Base-by-base conservation (phyloP, 495 filamentous ascomycete genomes). In the Talaromyces borbonicus region DNA sequence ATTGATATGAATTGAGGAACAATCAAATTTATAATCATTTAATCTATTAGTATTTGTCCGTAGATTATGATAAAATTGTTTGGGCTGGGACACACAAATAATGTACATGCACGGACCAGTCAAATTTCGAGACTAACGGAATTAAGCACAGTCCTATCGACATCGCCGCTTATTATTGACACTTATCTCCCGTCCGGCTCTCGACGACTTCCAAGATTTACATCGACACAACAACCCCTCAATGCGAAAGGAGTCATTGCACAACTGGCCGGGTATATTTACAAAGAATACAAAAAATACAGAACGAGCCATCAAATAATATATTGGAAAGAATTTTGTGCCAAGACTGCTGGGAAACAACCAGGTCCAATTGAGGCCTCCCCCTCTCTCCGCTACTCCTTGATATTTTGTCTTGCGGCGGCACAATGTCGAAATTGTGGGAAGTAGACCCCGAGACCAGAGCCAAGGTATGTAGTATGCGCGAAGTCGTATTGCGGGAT, bases 401-500 rank as follows among this genome's bases (percentile, higher is more conserved):
- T n/a, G n/a, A n/a, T n/a, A n/a, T n/a, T n/a, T n/a, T n/a, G n/a
- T n/a, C n/a, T n/a, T n/a, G n/a, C n/a, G n/a, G n/a, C n/a, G n/a
- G n/a, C 52, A 57, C 32, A 16, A 72, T 72, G 69, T 70, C 68
- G 52, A 78, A 75, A 58, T 90, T 93, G 85, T 97, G 90, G 90
- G 90, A 97, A 64, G 89, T 97, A 51, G 90, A 97, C 67, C 90
- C 90, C 15, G 90, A 95, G 69, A 95, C 89, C 26, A 80, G 85
- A 67, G 82, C 79, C 54, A 95, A 95, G 80, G 89, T 94, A 70
- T 42, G 59, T n/a, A n/a, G 32, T 20, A 16, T 16, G 35, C 40
- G 30, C 22, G 23, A 26, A 14, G 5, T 14, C 24, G n/a, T 18
- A 32, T 5, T 2, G 3, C 14, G 20, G 16, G 4, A 14, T 27